Conservation (phyloP, 306 rosid species). For the Datisca glomerata region DNA sequence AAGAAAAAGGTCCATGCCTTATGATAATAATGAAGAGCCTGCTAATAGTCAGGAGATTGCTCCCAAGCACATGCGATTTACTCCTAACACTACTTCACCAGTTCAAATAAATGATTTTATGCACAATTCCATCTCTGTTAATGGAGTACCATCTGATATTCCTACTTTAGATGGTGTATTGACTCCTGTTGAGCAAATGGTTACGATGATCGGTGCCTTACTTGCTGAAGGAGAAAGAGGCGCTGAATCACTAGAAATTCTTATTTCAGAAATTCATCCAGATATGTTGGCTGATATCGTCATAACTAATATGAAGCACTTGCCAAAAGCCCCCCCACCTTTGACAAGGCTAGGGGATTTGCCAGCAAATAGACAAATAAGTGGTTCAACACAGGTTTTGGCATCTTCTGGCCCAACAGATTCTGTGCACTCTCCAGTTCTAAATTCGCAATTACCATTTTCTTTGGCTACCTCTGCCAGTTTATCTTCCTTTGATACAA, state of each 20-base stretch:
- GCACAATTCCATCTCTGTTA: slow-evolving; percentile 34
- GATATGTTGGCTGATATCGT: slow-evolving; percentile 97
- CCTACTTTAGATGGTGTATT: slow-evolving; percentile 50
- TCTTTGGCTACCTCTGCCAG: slow-evolving; percentile 32
- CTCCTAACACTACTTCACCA: slow-evolving; percentile 36
- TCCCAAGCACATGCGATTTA: slow-evolving; percentile 53
- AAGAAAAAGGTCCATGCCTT: slow-evolving; percentile 51
- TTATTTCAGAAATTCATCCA: slow-evolving; percentile 84
- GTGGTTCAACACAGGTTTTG: slow-evolving; percentile 33
- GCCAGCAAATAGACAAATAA: slow-evolving; percentile 38
- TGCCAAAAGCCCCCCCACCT: slow-evolving; percentile 70
- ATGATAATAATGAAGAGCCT: slow-evolving; percentile 53
- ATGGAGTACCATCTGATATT: slow-evolving; percentile 44
- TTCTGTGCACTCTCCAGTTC: slow-evolving; percentile 49
- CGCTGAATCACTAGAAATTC: slow-evolving; percentile 88
- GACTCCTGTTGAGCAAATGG: slow-evolving; percentile 93
- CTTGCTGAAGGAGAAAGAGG: slow-evolving; percentile 99
- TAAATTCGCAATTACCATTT: slow-evolving; percentile 31
- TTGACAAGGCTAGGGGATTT: slow-evolving; percentile 52
- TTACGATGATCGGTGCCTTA: slow-evolving; percentile 91
- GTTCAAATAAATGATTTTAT: slow-evolving; percentile 50
- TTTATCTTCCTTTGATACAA: slow-evolving; percentile 38
- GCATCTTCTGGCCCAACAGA: slow-evolving; percentile 34
- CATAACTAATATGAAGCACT: slow-evolving; percentile 86
- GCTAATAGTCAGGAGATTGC: slow-evolving; percentile 52